Evolutionary conservation across 495 filamentous ascomycete genomes (phyloP), one percentile per base, ranked within the genome.

Genomic region (Trichoderma virens): DNA sequence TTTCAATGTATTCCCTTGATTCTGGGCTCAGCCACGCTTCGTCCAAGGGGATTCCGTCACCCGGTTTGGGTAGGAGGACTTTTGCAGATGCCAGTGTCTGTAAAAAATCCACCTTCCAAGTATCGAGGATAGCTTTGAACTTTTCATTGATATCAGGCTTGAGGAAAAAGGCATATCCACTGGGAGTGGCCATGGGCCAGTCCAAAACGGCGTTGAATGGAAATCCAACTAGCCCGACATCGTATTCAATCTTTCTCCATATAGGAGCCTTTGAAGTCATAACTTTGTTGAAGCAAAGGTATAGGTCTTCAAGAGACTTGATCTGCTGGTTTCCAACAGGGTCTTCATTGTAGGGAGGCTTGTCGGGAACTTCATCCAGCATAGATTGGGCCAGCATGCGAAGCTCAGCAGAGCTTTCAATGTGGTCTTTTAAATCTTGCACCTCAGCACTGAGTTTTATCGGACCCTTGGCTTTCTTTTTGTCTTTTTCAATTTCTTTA

Each of bases 121-220:
- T 72, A 65, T 85, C 77, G 0, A 89, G 76, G 23, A 88, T 73
- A 38, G 80, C 81, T 73, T 83, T 81, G 9, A 86, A 64, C 67
- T 80, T 77, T 0, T 63, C 67, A 64, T 88, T 88, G 63, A 89
- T 35, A 7, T 35, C 76, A 0, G 74, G 73, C 56, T 82, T 73
- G 0, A 84, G 74, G 69, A 86, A 88, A 11, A 79, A 79, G 0
- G 81, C 81, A 65, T 78, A 82, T 0, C 85, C 85, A 38, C 75
- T 78, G 0, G 74, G 70, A 0, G 85, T 88, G 16, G 78, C 81
- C 83, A 87, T 86, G 0, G 83, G 82, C 82, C 83, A 86, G 66
- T 86, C 83, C 9, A 88, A 72, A 23, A 86, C 73, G 0, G 82
- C 83, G 62, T 82, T 81, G 64, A 69, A 65, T 13, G 68, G 68